Conservation (phyloP, 2,329 filamentous ascomycete species). For the Alternaria gansuensis region DNA sequence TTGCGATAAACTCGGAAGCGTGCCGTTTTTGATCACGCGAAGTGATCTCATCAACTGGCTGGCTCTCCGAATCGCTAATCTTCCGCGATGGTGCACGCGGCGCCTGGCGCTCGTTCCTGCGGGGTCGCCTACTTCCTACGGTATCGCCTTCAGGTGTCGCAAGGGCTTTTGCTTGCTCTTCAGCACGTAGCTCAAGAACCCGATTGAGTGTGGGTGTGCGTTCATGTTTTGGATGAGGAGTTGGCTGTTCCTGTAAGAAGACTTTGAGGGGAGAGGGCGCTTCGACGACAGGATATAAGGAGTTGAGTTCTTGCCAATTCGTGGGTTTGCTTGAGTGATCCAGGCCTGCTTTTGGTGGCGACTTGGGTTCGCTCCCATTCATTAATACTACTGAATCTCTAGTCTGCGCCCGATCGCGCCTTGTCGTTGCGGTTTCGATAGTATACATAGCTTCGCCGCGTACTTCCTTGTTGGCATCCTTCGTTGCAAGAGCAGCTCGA, state of each 20-base stretch:
- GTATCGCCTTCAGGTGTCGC: neutral
- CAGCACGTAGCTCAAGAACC: neutral
- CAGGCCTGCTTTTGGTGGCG: neutral
- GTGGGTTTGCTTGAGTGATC: neutral
- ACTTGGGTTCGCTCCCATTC: neutral
- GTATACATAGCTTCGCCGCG: neutral
- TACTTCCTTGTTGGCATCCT: neutral
- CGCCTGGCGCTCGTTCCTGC: neutral
- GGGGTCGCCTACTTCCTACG: rapidly evolving
- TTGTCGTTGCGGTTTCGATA: neutral
- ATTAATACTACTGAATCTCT: neutral
- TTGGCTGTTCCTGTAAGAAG: neutral
- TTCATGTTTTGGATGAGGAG: neutral
- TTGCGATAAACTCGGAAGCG: neutral
- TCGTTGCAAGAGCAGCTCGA: neutral
- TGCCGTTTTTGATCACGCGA: neutral
- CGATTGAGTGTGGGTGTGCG: slow-evolving; percentile 8
- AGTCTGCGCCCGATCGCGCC: rapidly evolving
- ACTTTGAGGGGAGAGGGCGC: slow-evolving; percentile 1
- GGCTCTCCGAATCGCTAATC: neutral
- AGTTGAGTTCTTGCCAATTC: neutral
- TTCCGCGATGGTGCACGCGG: neutral
- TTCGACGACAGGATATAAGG: neutral
- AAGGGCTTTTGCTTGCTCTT: slow-evolving; percentile 13
- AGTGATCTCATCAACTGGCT: neutral